Percentiles rank a stretch among this genome's conserved stretches.
These are phyloP conservation scores for Saccharomyces hybrid DNA, from an alignment of 1,139 yeast genomes.

Conservation along the genomic window DNA sequence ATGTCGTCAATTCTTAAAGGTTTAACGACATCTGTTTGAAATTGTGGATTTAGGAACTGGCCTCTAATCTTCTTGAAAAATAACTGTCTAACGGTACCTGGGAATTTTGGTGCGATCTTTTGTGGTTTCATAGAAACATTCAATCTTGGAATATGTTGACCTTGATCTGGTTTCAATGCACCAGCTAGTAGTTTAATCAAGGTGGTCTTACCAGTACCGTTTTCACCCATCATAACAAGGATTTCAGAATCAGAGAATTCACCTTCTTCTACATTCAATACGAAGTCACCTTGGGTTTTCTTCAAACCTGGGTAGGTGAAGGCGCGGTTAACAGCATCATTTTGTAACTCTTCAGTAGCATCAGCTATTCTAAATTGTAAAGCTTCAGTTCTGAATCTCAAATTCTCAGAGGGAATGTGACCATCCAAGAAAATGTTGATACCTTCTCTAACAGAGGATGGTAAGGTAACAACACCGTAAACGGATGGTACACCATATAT, in stretches of 20 bases:
- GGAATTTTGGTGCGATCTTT: constrained; percentile 96
- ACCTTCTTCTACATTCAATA: constrained; percentile 71
- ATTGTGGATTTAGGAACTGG: constrained; percentile 90
- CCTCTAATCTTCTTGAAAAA: constrained; percentile 95
- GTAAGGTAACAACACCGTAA: constrained; percentile 95
- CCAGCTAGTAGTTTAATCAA: constrained; percentile 94
- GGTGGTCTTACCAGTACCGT: constrained; percentile 98
- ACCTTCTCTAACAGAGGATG: constrained; percentile 96
- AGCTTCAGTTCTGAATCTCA: constrained; percentile 93
- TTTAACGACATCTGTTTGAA: constrained; percentile 95
- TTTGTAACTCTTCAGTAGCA: constrained; percentile 68
- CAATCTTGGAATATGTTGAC: constrained; percentile 71
- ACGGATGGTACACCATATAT: constrained; percentile 96
- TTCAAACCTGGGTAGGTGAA: constrained; percentile 72
- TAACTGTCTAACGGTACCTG: constrained; percentile 96
- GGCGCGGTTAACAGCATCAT: constrained; percentile 66
- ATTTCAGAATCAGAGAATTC: constrained; percentile 94
- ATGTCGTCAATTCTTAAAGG: constrained; percentile 91
- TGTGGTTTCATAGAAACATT: constrained; percentile 97
- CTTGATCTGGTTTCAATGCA: constrained; percentile 77
- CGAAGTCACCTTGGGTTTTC: constrained; percentile 95
- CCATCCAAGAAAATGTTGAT: constrained; percentile 97
- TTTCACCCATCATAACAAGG: constrained; percentile 98
- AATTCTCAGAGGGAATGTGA: constrained; percentile 91
- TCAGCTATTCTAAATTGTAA: constrained; percentile 92